phyloP scores from a whole-genome alignment of 2,329 filamentous ascomycete species.

The Huntiella moniliformis region DNA sequence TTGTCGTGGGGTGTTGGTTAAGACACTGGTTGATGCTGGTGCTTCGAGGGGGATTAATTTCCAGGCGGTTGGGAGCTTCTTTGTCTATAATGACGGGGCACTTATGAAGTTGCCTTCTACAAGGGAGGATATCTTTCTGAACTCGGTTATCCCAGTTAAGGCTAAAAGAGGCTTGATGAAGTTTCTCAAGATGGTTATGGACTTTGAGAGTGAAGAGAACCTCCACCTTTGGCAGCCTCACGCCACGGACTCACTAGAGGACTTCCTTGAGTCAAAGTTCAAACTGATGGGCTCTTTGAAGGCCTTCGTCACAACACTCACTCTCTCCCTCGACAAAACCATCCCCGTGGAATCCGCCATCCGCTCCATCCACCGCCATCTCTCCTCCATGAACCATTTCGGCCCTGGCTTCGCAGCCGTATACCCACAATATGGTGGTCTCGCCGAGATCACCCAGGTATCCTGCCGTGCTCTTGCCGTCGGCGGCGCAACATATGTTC shows the following conservation, averaged over 20 bases:
- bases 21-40: constrained; percentile 69
- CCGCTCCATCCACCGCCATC: constrained; percentile 54
- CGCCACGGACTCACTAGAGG: constrained; percentile 33
- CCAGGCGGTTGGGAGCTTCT: constrained; percentile 82
- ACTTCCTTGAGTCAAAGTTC: constrained; percentile 44
- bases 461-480: constrained; percentile 81
- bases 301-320: constrained; percentile 44
- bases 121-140: constrained; percentile 78
- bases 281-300: constrained; percentile 50
- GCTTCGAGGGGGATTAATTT: constrained; percentile 86
- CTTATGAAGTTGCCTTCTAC: constrained; percentile 67
- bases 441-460: constrained; percentile 77
- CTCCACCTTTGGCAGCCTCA: constrained; percentile 38
- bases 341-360: constrained; percentile 48
- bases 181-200: constrained; percentile 71
- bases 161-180: constrained; percentile 83
- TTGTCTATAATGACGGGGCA: constrained; percentile 39
- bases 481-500: constrained; percentile 76
- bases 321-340: constrained; percentile 49
- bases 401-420: constrained; percentile 79
- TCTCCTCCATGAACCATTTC: constrained; percentile 73
- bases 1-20: constrained; percentile 57
- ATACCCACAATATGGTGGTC: constrained; percentile 81
- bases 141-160: constrained; percentile 54
- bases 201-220: constrained; percentile 43